Conservation (phyloP, 257 asterid species). For the Ligustrum vulgare region DNA sequence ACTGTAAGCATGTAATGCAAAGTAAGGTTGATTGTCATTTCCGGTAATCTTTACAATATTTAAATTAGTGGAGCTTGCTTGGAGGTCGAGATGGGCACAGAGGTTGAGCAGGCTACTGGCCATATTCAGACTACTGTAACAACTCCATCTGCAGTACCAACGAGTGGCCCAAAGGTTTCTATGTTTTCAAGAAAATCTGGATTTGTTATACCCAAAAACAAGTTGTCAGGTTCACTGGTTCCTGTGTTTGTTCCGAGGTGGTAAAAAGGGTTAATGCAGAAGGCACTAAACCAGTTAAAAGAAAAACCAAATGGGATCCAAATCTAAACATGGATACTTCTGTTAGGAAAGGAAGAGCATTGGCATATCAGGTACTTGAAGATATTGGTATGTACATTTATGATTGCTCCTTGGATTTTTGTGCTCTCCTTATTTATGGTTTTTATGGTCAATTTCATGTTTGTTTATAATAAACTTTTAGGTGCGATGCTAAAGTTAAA, state of each 20-base stretch:
- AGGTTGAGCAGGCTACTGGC: constrained; percentile 52
- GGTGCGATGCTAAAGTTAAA: constrained; percentile 77
- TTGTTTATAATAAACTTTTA: constrained; percentile 31
- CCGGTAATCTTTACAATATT: neutral
- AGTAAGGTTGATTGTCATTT: neutral
- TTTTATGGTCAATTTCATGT: constrained; percentile 3
- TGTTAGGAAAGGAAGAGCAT: constrained; percentile 76
- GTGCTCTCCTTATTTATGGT: constrained; percentile 17
- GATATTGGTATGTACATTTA: constrained; percentile 60
- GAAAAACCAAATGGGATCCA: constrained; percentile 95
- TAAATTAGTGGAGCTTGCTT: constrained; percentile 25
- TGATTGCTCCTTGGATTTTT: constrained; percentile 6
- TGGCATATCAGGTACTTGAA: constrained; percentile 90
- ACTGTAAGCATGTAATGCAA: neutral
- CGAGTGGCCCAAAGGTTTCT: constrained; percentile 59
- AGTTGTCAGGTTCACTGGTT: constrained; percentile 77
- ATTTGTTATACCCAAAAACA: constrained; percentile 89
- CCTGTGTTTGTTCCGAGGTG: constrained; percentile 55
- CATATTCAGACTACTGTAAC: constrained; percentile 36
- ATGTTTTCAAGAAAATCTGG: constrained; percentile 70
- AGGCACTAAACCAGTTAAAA: constrained; percentile 42
- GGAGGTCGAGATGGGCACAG: constrained; percentile 56
- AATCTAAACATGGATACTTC: constrained; percentile 66
- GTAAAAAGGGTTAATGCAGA: constrained; percentile 66
- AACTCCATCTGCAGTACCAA: constrained; percentile 42